Base-by-base conservation (phyloP, 352 stramenopile species). In the Peronospora destructor region DNA sequence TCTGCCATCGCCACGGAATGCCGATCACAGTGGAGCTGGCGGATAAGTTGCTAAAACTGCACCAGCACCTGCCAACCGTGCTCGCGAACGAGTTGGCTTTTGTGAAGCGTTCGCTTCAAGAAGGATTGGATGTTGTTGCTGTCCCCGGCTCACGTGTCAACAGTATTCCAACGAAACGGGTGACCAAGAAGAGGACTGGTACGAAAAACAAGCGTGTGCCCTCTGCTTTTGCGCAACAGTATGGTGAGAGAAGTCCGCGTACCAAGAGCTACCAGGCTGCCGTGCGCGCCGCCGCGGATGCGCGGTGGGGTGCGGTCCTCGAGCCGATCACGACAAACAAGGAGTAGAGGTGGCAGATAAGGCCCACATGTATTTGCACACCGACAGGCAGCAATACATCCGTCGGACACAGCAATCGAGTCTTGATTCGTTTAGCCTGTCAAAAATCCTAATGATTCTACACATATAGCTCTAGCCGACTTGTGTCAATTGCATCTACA, bases 1-100 rank as follows among this genome's bases (percentile, higher is more conserved):
- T 85, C 43, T 75, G 68, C 49, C 76, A 87, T 49, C 73, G 61
- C 35, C 56, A 84, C 28, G 73, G 73, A 6, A 53, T 80, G 29
- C 47, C 66, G 8, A 53, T 87, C 30, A 68, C 58, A 13, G 53
- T 45, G n/a, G 61, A 59, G 19, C 45, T 80, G 5, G 64, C 57
- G 10, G 58, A 51, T 19, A 64, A 72, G 45, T 39, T 88, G 39
- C 47, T 82, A 13, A 54, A 68, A 45, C 45, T 86, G 49, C 52
- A 66, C n/a, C 33, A 55, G 34, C 49, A 68, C 30, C 38, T 85
- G 39, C 66, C 75, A 13, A 33, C 47, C 8, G 55, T 68, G 35
- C 43, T 69, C 11, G 41, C 45, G 34, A 77, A 80, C 35, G 75
- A 84, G 43, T 53, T 87, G 53, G 50, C 59, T 2, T 76, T 73